Conservation (phyloP, 768 basidiomycete species). For the Ramaria rubella region DNA sequence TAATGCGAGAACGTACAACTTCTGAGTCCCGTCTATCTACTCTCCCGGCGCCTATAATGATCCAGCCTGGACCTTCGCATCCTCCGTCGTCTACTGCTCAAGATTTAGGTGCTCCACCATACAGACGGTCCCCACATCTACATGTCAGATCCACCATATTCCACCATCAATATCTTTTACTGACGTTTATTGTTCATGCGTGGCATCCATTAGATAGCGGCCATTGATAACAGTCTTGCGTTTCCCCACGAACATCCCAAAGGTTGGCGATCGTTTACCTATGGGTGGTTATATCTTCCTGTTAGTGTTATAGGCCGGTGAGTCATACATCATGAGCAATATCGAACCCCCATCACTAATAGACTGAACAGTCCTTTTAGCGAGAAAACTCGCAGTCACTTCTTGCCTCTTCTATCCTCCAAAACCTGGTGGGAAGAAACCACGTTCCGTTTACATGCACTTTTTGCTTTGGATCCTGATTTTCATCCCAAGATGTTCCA, state of each 20-base stretch:
- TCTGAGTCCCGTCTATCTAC: background rate
- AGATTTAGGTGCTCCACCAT: background rate
- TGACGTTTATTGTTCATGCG: background rate
- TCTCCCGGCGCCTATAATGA: background rate
- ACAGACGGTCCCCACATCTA: slow-evolving; percentile 60
- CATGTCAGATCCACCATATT: slow-evolving; percentile 30
- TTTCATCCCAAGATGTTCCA: slow-evolving; percentile 89
- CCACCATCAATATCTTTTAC: background rate
- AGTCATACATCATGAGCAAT: slow-evolving; percentile 4
- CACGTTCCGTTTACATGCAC: slow-evolving; percentile 63
- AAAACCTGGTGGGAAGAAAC: slow-evolving; percentile 91
- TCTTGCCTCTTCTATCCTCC: slow-evolving; percentile 74
- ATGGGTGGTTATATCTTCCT: slow-evolving; percentile 83
- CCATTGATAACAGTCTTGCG: slow-evolving; percentile 88
- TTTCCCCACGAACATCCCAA: slow-evolving; percentile 89
- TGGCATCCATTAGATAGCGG: slow-evolving; percentile 47
- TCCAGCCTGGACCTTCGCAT: slow-evolving; percentile 13
- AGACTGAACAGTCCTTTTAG: slow-evolving; percentile 53
- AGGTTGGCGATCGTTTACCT: slow-evolving; percentile 72
- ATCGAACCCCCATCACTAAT: background rate
- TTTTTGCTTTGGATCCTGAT: slow-evolving; percentile 78
- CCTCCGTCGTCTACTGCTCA: slow-evolving; percentile 7
- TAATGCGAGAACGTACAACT: slow-evolving; percentile 56
- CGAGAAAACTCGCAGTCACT: slow-evolving; percentile 72
- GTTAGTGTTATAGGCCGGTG: slow-evolving; percentile 71